Evolutionary conservation across 306 rosid species (phyloP).

Genomic region (Dalbergia cochinchinensis): DNA sequence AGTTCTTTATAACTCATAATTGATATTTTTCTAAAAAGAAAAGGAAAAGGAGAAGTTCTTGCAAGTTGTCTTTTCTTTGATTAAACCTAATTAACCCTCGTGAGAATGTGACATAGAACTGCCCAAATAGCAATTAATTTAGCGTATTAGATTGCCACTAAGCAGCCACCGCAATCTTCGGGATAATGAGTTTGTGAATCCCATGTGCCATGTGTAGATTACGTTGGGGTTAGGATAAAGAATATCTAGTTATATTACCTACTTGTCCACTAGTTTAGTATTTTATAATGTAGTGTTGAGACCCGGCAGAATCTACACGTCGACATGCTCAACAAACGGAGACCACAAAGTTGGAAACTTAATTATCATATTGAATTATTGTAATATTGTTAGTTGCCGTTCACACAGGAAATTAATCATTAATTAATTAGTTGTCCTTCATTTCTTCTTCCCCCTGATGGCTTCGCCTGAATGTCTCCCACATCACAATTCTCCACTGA

Average conservation of each 20-base stretch:
- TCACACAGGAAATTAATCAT: no score
- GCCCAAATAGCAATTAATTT: constrained; percentile 1
- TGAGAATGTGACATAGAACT: background rate
- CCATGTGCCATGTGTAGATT: constrained; percentile 30
- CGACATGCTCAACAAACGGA: constrained; percentile 16
- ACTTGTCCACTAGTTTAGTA: constrained; percentile 34
- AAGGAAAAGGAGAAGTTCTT: background rate
- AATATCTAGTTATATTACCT: constrained; percentile 33
- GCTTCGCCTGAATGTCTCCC: no score
- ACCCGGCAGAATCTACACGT: constrained; percentile 39
- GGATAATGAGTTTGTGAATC: constrained; percentile 30
- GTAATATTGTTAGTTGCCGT: background rate
- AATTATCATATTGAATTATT: constrained; percentile 19
- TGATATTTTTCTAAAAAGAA: constrained; percentile 1
- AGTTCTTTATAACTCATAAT: background rate
- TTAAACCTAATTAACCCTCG: background rate
- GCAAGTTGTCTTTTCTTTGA: background rate
- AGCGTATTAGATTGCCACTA: background rate
- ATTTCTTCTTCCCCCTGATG: no score
- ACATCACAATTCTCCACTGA: no score
- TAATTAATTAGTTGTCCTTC: no score
- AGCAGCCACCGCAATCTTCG: constrained; percentile 27
- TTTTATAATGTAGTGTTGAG: constrained; percentile 16
- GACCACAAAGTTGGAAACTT: constrained; percentile 20
- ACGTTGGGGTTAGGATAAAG: constrained; percentile 19